phyloP scores from a whole-genome alignment of 2,329 filamentous ascomycete genomes.

The Verruconis gallopava region DNA sequence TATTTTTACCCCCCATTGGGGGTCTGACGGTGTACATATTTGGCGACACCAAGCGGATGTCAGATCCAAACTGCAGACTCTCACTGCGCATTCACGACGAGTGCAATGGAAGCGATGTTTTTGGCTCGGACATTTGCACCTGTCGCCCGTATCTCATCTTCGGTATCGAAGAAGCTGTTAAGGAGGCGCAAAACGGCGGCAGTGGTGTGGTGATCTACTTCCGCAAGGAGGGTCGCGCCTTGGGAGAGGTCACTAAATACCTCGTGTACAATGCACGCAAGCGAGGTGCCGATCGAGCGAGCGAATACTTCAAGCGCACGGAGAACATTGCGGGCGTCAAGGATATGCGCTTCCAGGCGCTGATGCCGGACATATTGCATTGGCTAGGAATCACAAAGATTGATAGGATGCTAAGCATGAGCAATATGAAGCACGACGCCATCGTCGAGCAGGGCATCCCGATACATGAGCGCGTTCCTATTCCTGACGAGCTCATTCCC shows the following conservation, averaged over 20 bases:
- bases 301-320: conserved; percentile 93
- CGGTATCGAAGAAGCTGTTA: conserved; percentile 93
- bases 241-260: conserved; percentile 89
- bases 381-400: conserved; percentile 99
- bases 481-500: conserved; percentile 88
- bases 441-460: conserved; percentile 78
- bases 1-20: conserved; percentile 91
- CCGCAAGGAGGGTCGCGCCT: conserved; percentile 86
- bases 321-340: conserved; percentile 97
- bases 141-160: conserved; percentile 93
- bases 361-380: conserved; percentile 96
- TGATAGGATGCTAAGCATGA: conserved; percentile 97
- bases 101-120: conserved; percentile 96
- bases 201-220: conserved; percentile 97
- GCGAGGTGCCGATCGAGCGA: conserved; percentile 36
- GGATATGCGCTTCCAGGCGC: conserved; percentile 90
- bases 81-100: conserved; percentile 77
- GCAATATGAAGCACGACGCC: conserved; percentile 89
- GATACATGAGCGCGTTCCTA: conserved; percentile 79
- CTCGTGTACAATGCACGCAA: conserved; percentile 64
- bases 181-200: conserved; percentile 87
- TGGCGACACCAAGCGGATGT: conserved; percentile 87
- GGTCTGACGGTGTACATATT: conserved; percentile 96
- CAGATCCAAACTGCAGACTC: conserved; percentile 66
- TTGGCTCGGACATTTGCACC: conserved; percentile 95